Evolutionary conservation across 257 asterid genomes (phyloP).

Genomic region (Eucommia ulmoides): DNA sequence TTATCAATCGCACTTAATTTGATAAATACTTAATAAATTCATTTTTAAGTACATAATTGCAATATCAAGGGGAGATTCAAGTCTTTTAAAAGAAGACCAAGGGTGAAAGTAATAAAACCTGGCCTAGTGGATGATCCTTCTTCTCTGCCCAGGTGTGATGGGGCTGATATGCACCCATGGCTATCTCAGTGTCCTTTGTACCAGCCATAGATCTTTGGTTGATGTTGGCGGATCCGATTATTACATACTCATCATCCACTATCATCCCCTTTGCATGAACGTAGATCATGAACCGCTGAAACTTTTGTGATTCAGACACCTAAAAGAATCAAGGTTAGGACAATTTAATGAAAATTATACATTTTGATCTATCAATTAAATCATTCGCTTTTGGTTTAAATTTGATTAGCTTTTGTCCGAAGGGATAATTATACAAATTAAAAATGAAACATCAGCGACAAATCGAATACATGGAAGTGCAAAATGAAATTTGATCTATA

Average conservation of each 20-base stretch:
- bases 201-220: conserved; percentile 96
- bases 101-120: conserved; percentile 38
- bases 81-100: background rate
- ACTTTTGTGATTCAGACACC: conserved; percentile 59
- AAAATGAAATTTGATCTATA: no score
- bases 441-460: no score
- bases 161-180: conserved; percentile 94
- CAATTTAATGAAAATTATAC: no score
- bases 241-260: conserved; percentile 81
- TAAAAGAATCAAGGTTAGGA: no score
- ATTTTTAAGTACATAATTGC: no score
- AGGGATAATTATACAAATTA: no score
- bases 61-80: background rate
- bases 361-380: no score
- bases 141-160: conserved; percentile 47
- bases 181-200: conserved; percentile 83
- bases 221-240: conserved; percentile 82
- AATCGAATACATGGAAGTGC: no score
- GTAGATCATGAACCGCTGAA: conserved; percentile 75
- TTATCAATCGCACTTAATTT: background rate
- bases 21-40: no score
- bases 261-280: conserved; percentile 96
- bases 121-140: conserved; percentile 56
- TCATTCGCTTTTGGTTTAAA: no score
- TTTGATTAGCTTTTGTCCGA: no score